Conservation (phyloP, 768 basidiomycete species). For the Leucosporidium scottii region DNA sequence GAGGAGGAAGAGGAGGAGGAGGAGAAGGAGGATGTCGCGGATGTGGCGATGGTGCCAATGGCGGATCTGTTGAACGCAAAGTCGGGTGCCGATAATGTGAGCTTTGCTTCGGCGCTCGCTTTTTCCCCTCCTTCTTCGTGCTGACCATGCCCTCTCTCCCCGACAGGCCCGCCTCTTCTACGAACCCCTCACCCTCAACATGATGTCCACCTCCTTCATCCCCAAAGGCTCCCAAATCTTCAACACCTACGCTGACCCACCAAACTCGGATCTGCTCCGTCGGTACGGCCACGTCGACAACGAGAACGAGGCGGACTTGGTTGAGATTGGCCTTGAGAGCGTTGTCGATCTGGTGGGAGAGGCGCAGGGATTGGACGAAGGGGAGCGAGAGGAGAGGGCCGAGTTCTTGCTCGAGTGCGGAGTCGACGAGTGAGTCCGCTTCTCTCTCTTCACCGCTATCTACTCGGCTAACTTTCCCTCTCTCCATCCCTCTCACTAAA, state of each 20-base stretch:
- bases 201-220: conserved; percentile 73
- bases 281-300: conserved; percentile 89
- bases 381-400: conserved; percentile 54
- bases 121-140: not conserved
- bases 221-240: conserved; percentile 80
- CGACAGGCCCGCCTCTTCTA: conserved; percentile 75
- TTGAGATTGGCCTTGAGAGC: conserved; percentile 37
- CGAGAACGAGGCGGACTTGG: conserved; percentile 32
- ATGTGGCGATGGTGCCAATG: conserved; percentile 87
- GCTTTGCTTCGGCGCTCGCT: conserved; percentile 29
- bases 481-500: conserved; percentile 35
- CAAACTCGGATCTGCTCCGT: conserved; percentile 87
- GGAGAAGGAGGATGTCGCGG: conserved; percentile 44
- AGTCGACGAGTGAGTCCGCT: conserved; percentile 63
- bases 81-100: conserved; percentile 73
- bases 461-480: too few species aligned
- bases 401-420: conserved; percentile 92
- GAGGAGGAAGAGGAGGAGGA: conserved; percentile 31
- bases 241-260: conserved; percentile 91
- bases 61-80: conserved; percentile 94
- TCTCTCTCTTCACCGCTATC: not conserved
- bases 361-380: conserved; percentile 20
- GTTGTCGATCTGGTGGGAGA: conserved; percentile 29
- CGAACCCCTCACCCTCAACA: conserved; percentile 62
- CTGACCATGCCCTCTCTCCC: not conserved